phyloP scores from a whole-genome alignment of 192 early-diverging fungal genomes.

The Phycomyces nitens region DNA sequence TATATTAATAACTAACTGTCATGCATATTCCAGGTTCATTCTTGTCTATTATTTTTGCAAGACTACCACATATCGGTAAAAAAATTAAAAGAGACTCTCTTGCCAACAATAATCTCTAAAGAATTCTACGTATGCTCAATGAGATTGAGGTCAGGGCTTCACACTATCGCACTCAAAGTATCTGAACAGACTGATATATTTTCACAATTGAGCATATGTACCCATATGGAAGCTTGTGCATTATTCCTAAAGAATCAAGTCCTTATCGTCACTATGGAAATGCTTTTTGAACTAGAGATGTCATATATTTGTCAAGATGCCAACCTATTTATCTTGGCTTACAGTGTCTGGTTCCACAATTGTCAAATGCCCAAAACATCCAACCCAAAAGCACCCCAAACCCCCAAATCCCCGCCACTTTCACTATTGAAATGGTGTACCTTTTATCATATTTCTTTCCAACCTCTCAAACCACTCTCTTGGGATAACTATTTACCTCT shows the following conservation, averaged over 20 bases:
- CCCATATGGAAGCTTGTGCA: not conserved
- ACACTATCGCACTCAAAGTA: not conserved
- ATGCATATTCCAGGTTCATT: not conserved
- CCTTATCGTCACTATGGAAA: not conserved
- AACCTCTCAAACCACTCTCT: too few species aligned
- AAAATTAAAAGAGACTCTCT: not conserved
- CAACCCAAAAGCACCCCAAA: conserved; percentile 1
- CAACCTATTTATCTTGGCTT: not conserved
- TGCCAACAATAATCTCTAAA: not conserved
- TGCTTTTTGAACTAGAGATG: not conserved
- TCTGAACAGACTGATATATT: not conserved
- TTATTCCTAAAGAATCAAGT: not conserved
- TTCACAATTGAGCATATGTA: not conserved
- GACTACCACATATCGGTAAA: not conserved
- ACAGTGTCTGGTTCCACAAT: too few species aligned
- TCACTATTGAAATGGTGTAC: too few species aligned
- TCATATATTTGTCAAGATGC: not conserved
- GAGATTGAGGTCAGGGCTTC: not conserved
- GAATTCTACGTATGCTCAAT: not conserved
- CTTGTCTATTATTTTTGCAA: not conserved
- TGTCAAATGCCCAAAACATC: not conserved
- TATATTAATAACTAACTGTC: not conserved
- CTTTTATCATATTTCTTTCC: too few species aligned
- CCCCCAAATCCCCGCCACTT: not conserved
- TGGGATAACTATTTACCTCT: too few species aligned